A percentile compares a stretch with the other conserved stretches of the same genome.
Evolutionary conservation across 257 asterid species (phyloP).

Genomic region (Gardenia jasminoides): DNA sequence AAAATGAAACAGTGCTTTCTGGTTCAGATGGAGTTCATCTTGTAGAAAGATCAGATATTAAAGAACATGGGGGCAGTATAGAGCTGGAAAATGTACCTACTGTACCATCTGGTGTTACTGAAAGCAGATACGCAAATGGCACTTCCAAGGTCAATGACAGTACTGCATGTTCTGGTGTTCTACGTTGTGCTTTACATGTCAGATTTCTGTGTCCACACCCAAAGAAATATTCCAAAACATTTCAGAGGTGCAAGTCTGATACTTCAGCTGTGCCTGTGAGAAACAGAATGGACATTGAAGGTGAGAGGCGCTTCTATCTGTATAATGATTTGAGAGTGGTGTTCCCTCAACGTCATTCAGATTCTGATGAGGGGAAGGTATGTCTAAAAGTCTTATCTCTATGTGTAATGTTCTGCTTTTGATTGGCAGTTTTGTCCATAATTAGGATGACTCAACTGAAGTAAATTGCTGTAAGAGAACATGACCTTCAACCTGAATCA

Average conservation of each 20-base stretch:
- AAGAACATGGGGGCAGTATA: constrained; percentile 25
- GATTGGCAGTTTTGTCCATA: neutral
- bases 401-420: neutral
- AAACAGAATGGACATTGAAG: constrained; percentile 36
- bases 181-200: constrained; percentile 88
- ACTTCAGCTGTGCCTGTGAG: constrained; percentile 52
- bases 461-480: neutral
- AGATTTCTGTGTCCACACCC: constrained; percentile 69
- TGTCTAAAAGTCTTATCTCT: constrained; percentile 1
- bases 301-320: constrained; percentile 75
- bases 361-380: constrained; percentile 97
- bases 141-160: constrained; percentile 59
- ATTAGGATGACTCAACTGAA: neutral
- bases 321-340: constrained; percentile 87
- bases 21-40: constrained; percentile 24
- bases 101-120: constrained; percentile 34
- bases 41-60: constrained; percentile 12
- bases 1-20: constrained; percentile 24
- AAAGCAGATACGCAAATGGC: constrained; percentile 34
- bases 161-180: constrained; percentile 54
- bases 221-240: constrained; percentile 49
- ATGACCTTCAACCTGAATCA: neutral
- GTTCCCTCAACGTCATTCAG: constrained; percentile 94
- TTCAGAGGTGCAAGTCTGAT: constrained; percentile 50
- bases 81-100: constrained; percentile 22